A percentile compares a stretch with the other conserved stretches of the same genome.
These are phyloP conservation scores for Vitis riparia DNA, from an alignment of 164 flowering plant genomes.

Conservation along the genomic window DNA sequence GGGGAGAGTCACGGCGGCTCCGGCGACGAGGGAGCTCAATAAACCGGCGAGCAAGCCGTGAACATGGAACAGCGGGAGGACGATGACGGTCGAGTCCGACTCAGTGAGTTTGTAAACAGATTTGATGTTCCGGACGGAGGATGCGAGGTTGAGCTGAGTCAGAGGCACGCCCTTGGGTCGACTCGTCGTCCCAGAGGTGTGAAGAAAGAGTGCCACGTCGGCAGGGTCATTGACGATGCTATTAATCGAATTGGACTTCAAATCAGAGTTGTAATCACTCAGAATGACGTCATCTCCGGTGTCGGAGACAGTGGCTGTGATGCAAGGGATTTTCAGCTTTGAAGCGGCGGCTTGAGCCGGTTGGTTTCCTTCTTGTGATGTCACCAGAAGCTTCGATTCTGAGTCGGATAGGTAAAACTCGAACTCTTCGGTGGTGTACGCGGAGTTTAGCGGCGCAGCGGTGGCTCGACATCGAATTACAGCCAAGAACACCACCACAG, in stretches of 20 bases:
- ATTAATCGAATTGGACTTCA: constrained; percentile 14
- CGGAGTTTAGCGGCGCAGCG: constrained; percentile 88
- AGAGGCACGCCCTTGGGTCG: constrained; percentile 95
- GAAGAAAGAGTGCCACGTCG: constrained; percentile 86
- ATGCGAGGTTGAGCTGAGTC: constrained; percentile 70
- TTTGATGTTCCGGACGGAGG: constrained; percentile 68
- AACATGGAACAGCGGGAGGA: constrained; percentile 90
- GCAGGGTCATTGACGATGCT: constrained; percentile 54
- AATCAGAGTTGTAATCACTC: constrained; percentile 25
- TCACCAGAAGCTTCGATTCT: constrained; percentile 69
- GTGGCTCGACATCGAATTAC: constrained; percentile 77
- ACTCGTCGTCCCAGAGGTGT: constrained; percentile 97
- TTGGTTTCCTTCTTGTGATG: constrained; percentile 49
- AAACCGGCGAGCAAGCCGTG: constrained; percentile 80
- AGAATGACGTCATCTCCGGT: constrained; percentile 23
- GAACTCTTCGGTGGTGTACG: constrained; percentile 87
- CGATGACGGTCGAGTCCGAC: constrained; percentile 82
- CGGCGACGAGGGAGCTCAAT: constrained; percentile 71
- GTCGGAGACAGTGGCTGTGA: constrained; percentile 37
- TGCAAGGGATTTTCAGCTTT: constrained; percentile 71
- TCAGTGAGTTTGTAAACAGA: constrained; percentile 73
- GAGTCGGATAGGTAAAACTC: constrained; percentile 90
- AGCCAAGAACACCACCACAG: constrained; percentile 79
- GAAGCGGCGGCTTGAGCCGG: constrained; percentile 73
- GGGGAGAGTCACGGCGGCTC: constrained; percentile 80